A percentile compares a stretch with the other conserved stretches of the same genome.
phyloP scores from a whole-genome alignment of 2,329 filamentous ascomycete species.

The Xylogone sp. region DNA sequence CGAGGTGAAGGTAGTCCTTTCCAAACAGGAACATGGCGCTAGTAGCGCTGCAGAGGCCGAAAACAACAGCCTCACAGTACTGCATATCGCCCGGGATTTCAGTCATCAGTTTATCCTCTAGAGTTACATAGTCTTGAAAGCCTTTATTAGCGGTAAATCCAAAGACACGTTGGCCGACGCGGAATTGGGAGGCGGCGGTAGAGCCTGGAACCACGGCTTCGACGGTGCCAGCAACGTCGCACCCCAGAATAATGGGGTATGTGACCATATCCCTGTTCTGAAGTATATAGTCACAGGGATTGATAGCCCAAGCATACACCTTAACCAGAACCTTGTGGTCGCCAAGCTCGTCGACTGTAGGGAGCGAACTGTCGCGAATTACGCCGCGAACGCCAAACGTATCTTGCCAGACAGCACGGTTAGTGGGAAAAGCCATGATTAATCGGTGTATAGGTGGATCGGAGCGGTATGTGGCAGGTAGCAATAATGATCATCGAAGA shows the following conservation, averaged over 20 bases:
- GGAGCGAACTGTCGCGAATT: background rate
- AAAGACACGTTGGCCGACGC: background rate
- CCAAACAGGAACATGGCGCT: slow-evolving; percentile 29
- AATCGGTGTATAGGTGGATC: no score
- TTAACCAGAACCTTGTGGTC: background rate
- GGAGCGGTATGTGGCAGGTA: no score
- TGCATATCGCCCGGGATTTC: slow-evolving; percentile 27
- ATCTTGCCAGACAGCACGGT: background rate
- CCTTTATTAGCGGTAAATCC: slow-evolving; percentile 17
- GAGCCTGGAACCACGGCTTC: background rate
- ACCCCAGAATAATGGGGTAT: background rate
- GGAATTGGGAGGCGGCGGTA: background rate
- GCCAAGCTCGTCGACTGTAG: background rate
- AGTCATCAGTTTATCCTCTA: slow-evolving; percentile 19
- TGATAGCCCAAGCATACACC: background rate
- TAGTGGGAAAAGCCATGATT: background rate
- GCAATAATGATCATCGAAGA: no score
- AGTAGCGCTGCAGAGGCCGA: slow-evolving; percentile 31
- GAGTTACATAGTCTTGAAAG: slow-evolving; percentile 29
- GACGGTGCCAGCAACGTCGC: background rate
- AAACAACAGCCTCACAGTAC: slow-evolving; percentile 28
- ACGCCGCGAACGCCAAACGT: background rate
- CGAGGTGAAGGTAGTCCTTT: slow-evolving; percentile 6
- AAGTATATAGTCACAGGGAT: background rate
- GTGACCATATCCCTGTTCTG: background rate